Base-by-base conservation (phyloP, 371 early-diverging fungal genomes). In the Mucor circinelloides region DNA sequence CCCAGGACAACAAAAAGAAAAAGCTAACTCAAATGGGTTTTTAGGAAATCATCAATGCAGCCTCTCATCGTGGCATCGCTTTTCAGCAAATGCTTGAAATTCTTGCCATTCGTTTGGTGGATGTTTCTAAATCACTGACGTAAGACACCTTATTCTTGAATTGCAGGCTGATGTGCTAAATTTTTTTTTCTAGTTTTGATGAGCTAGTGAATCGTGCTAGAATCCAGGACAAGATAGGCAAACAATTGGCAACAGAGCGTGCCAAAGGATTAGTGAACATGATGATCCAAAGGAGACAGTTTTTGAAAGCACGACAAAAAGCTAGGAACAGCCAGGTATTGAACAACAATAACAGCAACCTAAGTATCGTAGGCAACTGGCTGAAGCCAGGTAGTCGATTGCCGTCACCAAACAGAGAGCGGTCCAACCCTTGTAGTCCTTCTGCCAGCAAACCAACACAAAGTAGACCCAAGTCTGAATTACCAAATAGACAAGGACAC, bases 101-200 rank as follows among this genome's bases (percentile, higher is more conserved):
- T 10, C 64, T 86, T 1, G 79, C 83, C 1, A 72, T 82, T 56
- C 80, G 75, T 8, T 61, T 84, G 6, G 82, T 84, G 1, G 84
- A 86, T 68, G 72, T 72, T 7, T 73, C 80, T 12, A 77, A 79
- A 57, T 78, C 86, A 0, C 68, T 86, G 1, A 83, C 79, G 84
- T 83, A 82, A 64, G 73, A 27, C 3, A 9, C 9, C 56, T 12
- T 2, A 28, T 61, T 9, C 30, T 15, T 13, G 9, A 40, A 38
- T 32, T 28, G n/a, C 19, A 56, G 1, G 34, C 5, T 34, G 9
- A 4, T 13, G 23, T 30, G 58, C 7, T 44, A 4, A 40, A 15
- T 54, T 7, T 52, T 34, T 48, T 17, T 44, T 31, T 36, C 25
- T 34, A 78, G 79, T 1, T 74, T 79, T 68, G 76, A 70, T 44